These are phyloP conservation scores for Eucalyptus albens DNA, from an alignment of 345 rosid species.

Conservation along the genomic window DNA sequence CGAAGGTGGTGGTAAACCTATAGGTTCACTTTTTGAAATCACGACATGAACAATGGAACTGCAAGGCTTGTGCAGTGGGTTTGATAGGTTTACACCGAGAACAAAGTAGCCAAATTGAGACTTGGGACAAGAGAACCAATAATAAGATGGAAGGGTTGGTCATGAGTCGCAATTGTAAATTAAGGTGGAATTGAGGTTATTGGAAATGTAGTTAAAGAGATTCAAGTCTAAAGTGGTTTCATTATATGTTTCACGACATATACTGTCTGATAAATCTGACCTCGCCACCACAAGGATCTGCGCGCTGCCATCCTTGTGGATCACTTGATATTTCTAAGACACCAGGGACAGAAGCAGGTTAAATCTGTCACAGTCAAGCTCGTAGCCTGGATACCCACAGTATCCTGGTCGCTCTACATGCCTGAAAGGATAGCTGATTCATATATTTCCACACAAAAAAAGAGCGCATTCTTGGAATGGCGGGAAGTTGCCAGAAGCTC, in stretches of 20 bases:
- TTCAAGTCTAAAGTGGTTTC: too few relatives aligned
- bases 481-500: fast-evolving
- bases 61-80: fast-evolving
- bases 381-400: neutral
- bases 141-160: too few relatives aligned
- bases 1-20: too few relatives aligned
- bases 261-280: too few relatives aligned
- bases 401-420: fast-evolving
- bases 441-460: fast-evolving
- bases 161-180: fast-evolving
- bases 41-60: too few relatives aligned
- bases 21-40: too few relatives aligned
- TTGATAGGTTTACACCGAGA: too few relatives aligned
- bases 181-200: too few relatives aligned
- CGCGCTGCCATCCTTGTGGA: fast-evolving
- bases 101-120: too few relatives aligned
- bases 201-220: neutral
- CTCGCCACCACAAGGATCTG: neutral
- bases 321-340: neutral
- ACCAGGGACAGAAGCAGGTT: fast-evolving
- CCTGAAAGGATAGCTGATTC: neutral
- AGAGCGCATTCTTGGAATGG: neutral
- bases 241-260: too few relatives aligned
- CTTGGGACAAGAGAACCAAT: fast-evolving
- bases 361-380: fast-evolving